phyloP scores from a whole-genome alignment of 352 stramenopile species.

The Phytophthora pini region DNA sequence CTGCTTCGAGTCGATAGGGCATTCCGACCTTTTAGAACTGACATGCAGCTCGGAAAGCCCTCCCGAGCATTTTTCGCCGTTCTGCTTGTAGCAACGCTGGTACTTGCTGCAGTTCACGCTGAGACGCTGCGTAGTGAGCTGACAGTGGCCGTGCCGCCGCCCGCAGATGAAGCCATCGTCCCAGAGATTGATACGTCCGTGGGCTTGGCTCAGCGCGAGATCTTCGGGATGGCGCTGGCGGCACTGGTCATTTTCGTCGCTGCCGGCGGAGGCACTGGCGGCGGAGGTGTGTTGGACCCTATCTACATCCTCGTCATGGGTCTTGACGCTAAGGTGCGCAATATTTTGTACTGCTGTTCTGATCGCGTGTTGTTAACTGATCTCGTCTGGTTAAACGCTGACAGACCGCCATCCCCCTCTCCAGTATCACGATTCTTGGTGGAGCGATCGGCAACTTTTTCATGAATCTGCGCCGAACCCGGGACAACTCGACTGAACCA shows the following conservation, averaged over 20 bases:
- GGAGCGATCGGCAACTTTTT: slow-evolving; percentile 94
- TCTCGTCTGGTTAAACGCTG: not conserved
- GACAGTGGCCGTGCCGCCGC: not conserved
- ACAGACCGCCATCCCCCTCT: slow-evolving; percentile 93
- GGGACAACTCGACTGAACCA: slow-evolving; percentile 87
- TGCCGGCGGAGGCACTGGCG: slow-evolving; percentile 89
- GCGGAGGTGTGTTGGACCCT: slow-evolving; percentile 95
- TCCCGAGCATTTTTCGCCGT: not conserved
- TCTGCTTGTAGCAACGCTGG: slow-evolving; percentile 1
- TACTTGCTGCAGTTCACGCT: not conserved
- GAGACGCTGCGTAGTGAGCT: slow-evolving; percentile 22
- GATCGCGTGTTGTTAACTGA: slow-evolving; percentile 2
- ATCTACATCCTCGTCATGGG: slow-evolving; percentile 97
- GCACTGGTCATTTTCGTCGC: slow-evolving; percentile 87
- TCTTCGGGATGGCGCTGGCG: slow-evolving; percentile 55
- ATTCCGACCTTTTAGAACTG: not conserved
- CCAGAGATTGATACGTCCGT: slow-evolving; percentile 19
- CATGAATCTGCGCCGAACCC: slow-evolving; percentile 91
- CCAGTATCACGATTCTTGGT: slow-evolving; percentile 96
- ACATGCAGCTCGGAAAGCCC: slow-evolving; percentile 6
- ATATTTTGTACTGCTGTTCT: not conserved
- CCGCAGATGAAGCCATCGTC: slow-evolving; percentile 15
- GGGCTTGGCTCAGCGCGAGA: slow-evolving; percentile 48
- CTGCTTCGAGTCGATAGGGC: not conserved
- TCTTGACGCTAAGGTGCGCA: slow-evolving; percentile 85